Evolutionary conservation across 2,329 filamentous ascomycete genomes (phyloP), one percentile per base, ranked within the genome.

Genomic region (Ploettnerulaceae sp.): DNA sequence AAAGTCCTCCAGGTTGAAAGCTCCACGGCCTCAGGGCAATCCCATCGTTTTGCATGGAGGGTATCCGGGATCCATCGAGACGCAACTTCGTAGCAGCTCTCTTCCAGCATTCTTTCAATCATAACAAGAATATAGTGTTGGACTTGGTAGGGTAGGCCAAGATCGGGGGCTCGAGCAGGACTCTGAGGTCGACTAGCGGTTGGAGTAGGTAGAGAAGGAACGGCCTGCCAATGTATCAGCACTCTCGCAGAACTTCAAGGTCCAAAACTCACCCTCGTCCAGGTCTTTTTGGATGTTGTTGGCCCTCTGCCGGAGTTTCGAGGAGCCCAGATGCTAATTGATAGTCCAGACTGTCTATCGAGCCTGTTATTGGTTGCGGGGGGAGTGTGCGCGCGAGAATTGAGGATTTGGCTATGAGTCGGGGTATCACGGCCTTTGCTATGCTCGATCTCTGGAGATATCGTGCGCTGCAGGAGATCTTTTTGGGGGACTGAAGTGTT

Each of bases 121-220:
- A 61, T 58, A 3, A 49, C 51, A 11, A 64, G 56, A 14, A 64
- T 60, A 38, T 54, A 62, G 45, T 64, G 61, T 48, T 64, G 61
- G 14, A 64, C 61, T 54, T 64, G 60, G 29, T 64, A 64, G n/a
- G 61, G 61, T 15, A 64, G 56, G 17, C 54, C 58, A 6, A 61
- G 53, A 25, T 62, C 58, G 15, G 43, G 42, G 14, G 41, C n/a
- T 31, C 42, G 7, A 12, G 45, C 20, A 18, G 47, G 25, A 18
- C 31, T 28, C 3, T 42, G 5, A 21, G 25, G 18, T 18, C 14
- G 35, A 21, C 15, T 46, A 37, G 41, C 32, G 3, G 15, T 41
- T 25, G n/a, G 24, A 18, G 14, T 15, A 32, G 32, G 26, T 28
- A 46, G 31, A 9, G 8, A 21, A n/a, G n/a, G n/a, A 33, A 40